phyloP scores from a whole-genome alignment of 2,329 filamentous ascomycete genomes.

The Talaromyces pinophilus region DNA sequence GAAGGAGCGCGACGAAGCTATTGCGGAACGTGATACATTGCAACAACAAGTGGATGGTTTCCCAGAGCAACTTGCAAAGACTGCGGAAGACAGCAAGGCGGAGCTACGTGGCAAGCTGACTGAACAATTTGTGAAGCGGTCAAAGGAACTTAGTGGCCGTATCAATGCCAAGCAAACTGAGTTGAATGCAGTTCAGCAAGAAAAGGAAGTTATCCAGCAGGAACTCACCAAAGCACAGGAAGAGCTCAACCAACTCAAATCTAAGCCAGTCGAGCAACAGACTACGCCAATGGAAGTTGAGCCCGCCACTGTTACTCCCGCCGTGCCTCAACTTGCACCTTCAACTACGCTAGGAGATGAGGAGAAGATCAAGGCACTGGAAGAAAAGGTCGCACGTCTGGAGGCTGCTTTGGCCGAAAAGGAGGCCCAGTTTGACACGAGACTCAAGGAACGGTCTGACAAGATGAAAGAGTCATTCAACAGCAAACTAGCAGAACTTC shows the following conservation, averaged over 20 bases:
- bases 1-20: slow-evolving; percentile 67
- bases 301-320: slow-evolving; percentile 48
- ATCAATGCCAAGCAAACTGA: slow-evolving; percentile 57
- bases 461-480: slow-evolving; percentile 69
- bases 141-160: slow-evolving; percentile 65
- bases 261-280: slow-evolving; percentile 57
- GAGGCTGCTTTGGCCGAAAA: slow-evolving; percentile 58
- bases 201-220: slow-evolving; percentile 69
- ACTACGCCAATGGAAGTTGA: slow-evolving; percentile 45
- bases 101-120: slow-evolving; percentile 51
- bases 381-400: slow-evolving; percentile 58
- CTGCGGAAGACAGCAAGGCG: slow-evolving; percentile 50
- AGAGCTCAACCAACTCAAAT: slow-evolving; percentile 53
- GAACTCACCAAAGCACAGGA: slow-evolving; percentile 65
- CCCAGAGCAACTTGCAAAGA: slow-evolving; percentile 49
- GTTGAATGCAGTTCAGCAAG: slow-evolving; percentile 52
- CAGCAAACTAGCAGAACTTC: slow-evolving; percentile 64
- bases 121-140: slow-evolving; percentile 56
- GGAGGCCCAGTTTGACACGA: slow-evolving; percentile 52
- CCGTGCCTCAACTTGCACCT: slow-evolving; percentile 27
- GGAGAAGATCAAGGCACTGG: slow-evolving; percentile 61
- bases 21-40: slow-evolving; percentile 53
- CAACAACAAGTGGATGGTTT: slow-evolving; percentile 53
- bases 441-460: slow-evolving; percentile 51
- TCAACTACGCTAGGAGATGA: slow-evolving; percentile 42